A percentile compares a stretch with the other conserved stretches of the same genome.
Evolutionary conservation across 345 rosid species (phyloP).

Genomic region (Nephelium lappaceum): DNA sequence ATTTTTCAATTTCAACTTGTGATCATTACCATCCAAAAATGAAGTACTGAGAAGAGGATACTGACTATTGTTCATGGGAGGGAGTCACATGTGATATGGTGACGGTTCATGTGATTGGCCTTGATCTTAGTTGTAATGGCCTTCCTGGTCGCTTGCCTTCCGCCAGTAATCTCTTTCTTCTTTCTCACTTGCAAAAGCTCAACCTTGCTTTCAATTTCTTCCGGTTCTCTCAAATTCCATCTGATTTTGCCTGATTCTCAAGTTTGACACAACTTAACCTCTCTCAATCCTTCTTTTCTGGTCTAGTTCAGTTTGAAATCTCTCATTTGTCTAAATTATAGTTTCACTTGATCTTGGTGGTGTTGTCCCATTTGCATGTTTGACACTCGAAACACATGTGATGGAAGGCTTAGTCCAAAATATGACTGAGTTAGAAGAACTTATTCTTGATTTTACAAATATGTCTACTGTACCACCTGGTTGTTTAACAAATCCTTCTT

Average conservation of each 20-base stretch:
- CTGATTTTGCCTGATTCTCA: neutral
- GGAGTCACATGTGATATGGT: too few relatives aligned
- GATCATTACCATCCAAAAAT: too few relatives aligned
- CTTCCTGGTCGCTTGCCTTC: too few relatives aligned
- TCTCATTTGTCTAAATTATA: slow-evolving; percentile 7
- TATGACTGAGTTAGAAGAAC: neutral
- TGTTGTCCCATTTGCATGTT: neutral
- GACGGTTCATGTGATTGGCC: too few relatives aligned
- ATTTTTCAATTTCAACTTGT: too few relatives aligned
- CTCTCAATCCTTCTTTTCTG: neutral
- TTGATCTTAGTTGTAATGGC: too few relatives aligned
- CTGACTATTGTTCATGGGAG: too few relatives aligned
- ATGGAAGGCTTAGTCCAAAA: neutral
- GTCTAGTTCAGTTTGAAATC: slow-evolving; percentile 23
- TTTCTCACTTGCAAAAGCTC: too few relatives aligned
- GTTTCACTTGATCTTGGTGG: neutral
- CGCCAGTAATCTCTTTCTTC: too few relatives aligned
- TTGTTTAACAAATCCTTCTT: neutral
- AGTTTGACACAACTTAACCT: slow-evolving; percentile 26
- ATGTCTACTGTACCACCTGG: neutral
- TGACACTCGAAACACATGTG: neutral
- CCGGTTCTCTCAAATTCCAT: neutral
- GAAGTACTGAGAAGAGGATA: too few relatives aligned
- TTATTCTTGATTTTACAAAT: neutral
- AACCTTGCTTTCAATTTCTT: neutral